Conservation (phyloP, 2,329 filamentous ascomycete species). For the Aspergillus unguis region DNA sequence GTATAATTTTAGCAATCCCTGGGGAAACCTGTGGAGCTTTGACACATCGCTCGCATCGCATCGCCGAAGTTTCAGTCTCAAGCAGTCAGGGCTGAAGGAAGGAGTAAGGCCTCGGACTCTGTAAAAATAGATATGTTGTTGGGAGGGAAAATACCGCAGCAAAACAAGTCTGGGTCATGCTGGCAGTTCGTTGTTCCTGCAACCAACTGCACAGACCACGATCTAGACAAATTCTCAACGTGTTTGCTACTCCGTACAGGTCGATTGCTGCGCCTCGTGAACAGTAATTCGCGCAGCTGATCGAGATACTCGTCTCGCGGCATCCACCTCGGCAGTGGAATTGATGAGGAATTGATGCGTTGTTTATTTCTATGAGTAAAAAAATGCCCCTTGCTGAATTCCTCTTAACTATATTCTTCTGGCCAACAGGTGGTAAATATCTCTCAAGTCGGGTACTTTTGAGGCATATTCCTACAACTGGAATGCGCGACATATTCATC, state of each 20-base stretch:
- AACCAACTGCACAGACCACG: background rate
- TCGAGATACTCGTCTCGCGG: background rate
- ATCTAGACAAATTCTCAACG: background rate
- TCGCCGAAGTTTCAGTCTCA: too few species aligned
- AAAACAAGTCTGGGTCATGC: background rate
- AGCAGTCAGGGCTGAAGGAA: background rate
- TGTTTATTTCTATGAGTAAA: background rate
- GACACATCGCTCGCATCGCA: background rate
- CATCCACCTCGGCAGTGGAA: background rate
- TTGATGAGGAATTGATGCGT: background rate
- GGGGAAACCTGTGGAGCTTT: conserved; percentile 5
- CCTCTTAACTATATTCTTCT: too few species aligned
- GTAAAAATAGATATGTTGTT: background rate
- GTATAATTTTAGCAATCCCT: background rate
- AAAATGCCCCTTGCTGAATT: too few species aligned
- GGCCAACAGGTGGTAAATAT: too few species aligned
- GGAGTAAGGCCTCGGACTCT: background rate
- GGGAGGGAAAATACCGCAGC: conserved; percentile 7
- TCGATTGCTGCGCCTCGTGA: conserved; percentile 4
- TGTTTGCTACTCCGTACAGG: too few species aligned
- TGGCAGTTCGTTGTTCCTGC: background rate
- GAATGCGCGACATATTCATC: too few species aligned
- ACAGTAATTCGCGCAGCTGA: conserved; percentile 26
- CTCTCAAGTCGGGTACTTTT: too few species aligned
- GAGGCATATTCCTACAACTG: too few species aligned